phyloP scores from a whole-genome alignment of 2,329 filamentous ascomycete species.

The Pseudopyrenochaeta lycopersici region DNA sequence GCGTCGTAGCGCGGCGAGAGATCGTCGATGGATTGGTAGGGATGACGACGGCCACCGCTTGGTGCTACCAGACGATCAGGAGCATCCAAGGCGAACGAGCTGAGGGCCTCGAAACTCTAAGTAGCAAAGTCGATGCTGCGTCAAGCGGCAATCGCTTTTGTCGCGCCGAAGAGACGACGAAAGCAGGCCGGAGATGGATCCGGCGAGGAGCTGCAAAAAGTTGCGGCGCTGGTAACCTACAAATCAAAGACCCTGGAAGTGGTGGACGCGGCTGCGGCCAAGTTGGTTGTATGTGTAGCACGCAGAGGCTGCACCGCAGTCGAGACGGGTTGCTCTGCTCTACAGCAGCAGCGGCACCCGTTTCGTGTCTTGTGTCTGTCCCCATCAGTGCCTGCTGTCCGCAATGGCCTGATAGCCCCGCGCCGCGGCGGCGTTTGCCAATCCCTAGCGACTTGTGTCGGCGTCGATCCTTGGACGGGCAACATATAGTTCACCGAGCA shows the following conservation, averaged over 20 bases:
- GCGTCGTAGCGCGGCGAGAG: conserved; percentile 5
- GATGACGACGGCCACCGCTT: background rate
- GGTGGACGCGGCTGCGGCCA: background rate
- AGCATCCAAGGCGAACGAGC: background rate
- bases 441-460: no score
- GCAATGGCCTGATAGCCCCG: no score
- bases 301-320: background rate
- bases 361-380: no score
- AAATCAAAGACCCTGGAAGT: background rate
- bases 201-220: background rate
- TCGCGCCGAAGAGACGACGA: background rate
- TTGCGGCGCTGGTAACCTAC: no score
- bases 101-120: background rate
- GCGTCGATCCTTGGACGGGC: no score
- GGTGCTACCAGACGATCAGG: background rate
- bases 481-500: no score
- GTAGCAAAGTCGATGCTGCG: conserved; percentile 3
- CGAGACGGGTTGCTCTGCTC: background rate
- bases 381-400: background rate
- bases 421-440: no score
- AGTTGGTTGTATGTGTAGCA: conserved; percentile 4
- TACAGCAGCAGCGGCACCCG: background rate
- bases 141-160: conserved; percentile 4
- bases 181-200: background rate
- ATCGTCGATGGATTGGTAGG: conserved; percentile 18